These are phyloP conservation scores for Pseudogymnoascus pannorum DNA, from an alignment of 2,329 filamentous ascomycete species.

Conservation along the genomic window DNA sequence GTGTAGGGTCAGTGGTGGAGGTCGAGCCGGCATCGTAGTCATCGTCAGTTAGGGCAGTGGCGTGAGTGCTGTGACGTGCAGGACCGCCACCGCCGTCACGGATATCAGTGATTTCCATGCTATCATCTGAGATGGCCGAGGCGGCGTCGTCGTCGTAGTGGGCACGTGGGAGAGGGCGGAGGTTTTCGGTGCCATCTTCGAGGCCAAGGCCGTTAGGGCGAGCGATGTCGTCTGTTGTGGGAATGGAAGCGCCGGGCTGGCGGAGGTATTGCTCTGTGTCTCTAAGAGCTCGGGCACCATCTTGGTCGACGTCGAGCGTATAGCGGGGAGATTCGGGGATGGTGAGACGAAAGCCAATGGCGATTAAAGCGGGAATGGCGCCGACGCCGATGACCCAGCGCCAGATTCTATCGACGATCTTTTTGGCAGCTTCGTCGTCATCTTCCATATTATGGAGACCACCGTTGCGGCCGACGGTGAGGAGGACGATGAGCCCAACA, in stretches of 20 bases:
- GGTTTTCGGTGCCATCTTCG: not conserved
- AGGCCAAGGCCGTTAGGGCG: not conserved
- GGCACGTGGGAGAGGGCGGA: not conserved
- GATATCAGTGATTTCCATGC: not conserved
- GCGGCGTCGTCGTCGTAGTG: not conserved
- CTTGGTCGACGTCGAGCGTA: slow-evolving; percentile 56
- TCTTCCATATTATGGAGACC: not conserved
- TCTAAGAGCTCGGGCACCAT: slow-evolving; percentile 49
- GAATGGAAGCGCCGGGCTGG: not conserved
- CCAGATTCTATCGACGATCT: slow-evolving; percentile 53
- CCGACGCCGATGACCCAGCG: slow-evolving; percentile 60
- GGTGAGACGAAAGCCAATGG: slow-evolving; percentile 59
- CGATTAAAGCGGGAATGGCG: slow-evolving; percentile 54
- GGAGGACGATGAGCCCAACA: slow-evolving; percentile 44
- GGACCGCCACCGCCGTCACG: not conserved
- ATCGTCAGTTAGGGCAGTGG: not conserved
- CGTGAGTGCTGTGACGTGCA: not conserved
- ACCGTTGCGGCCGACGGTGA: slow-evolving; percentile 19
- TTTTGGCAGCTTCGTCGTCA: slow-evolving; percentile 11
- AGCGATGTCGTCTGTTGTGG: not conserved
- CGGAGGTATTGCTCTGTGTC: slow-evolving; percentile 36
- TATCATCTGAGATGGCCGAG: not conserved
- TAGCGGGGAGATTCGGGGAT: slow-evolving; percentile 61
- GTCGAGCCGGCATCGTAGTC: not conserved
- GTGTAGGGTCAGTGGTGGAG: slow-evolving; percentile 55